These are phyloP conservation scores for Chloris gayana DNA, from an alignment of 176 grass and related monocot species.

Conservation along the genomic window DNA sequence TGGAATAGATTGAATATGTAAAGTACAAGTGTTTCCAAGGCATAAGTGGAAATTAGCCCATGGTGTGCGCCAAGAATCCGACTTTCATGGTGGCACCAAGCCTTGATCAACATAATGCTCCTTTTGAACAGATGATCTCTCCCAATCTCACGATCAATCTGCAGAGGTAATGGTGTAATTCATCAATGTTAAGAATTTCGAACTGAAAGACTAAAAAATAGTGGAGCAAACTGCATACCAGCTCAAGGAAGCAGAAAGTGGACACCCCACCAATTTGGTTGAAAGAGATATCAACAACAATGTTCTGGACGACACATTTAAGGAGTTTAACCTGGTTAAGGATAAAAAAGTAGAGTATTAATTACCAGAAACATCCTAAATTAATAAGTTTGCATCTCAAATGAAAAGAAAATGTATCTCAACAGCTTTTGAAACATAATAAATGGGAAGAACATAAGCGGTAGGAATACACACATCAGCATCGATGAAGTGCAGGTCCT, in stretches of 20 bases:
- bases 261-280: conserved; percentile 78
- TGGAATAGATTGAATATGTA: conserved; percentile 85
- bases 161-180: conserved; percentile 5
- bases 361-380: not conserved
- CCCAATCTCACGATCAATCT: conserved; percentile 66
- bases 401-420: not conserved
- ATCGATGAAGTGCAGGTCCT: conserved; percentile 53
- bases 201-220: not conserved
- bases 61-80: conserved; percentile 64
- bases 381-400: not conserved
- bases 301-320: conserved; percentile 72
- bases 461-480: conserved; percentile 56
- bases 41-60: conserved; percentile 88
- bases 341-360: not conserved
- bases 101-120: conserved; percentile 88
- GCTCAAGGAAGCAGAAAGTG: conserved; percentile 72
- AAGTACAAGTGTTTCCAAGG: conserved; percentile 66
- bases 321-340: conserved; percentile 75
- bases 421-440: not conserved
- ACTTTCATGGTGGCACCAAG: conserved; percentile 93
- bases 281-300: conserved; percentile 87
- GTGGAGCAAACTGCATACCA: conserved; percentile 45
- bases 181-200: not conserved
- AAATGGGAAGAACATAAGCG: not conserved
- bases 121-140: conserved; percentile 83